A percentile compares a stretch with the other conserved stretches of the same genome.
Evolutionary conservation across 495 filamentous ascomycete species (phyloP).

Genomic region (Penicillium steckii): DNA sequence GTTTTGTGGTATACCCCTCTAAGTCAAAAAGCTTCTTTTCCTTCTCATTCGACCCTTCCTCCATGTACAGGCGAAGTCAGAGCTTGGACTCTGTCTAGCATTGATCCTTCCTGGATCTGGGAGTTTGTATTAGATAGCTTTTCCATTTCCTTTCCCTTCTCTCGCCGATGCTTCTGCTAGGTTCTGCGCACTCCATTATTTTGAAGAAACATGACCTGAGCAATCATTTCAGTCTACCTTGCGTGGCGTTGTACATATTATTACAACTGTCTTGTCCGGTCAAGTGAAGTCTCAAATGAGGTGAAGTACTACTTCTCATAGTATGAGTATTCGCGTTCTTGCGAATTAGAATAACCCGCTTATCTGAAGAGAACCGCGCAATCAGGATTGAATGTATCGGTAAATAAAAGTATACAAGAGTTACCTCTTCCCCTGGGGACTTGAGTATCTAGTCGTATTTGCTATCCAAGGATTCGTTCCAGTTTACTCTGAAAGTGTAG

Average conservation of each 20-base stretch:
- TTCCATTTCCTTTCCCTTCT: not conserved
- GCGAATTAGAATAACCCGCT: too few relatives aligned
- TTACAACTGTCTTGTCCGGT: not conserved
- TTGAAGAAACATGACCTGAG: too few relatives aligned
- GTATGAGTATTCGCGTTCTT: too few relatives aligned
- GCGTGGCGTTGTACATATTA: not conserved
- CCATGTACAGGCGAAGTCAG: slow-evolving; percentile 17
- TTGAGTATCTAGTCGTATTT: too few relatives aligned
- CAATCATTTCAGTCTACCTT: too few relatives aligned
- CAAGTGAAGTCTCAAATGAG: not conserved
- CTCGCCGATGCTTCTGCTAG: not conserved
- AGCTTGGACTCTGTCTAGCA: slow-evolving; percentile 8
- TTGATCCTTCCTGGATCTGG: slow-evolving; percentile 7
- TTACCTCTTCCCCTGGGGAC: too few relatives aligned
- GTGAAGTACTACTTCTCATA: too few relatives aligned
- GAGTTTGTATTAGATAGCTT: slow-evolving; percentile 12
- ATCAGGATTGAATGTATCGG: too few relatives aligned
- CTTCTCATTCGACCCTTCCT: slow-evolving; percentile 8
- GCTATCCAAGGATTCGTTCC: too few relatives aligned
- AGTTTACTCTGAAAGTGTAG: too few relatives aligned
- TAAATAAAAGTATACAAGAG: too few relatives aligned
- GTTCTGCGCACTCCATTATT: slow-evolving; percentile 1
- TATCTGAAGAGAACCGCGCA: too few relatives aligned
- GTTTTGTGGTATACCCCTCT: slow-evolving; percentile 31
- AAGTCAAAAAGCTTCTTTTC: slow-evolving; percentile 24